Evolutionary conservation across 768 basidiomycete genomes (phyloP).

Genomic region (Amanita jacksonii): DNA sequence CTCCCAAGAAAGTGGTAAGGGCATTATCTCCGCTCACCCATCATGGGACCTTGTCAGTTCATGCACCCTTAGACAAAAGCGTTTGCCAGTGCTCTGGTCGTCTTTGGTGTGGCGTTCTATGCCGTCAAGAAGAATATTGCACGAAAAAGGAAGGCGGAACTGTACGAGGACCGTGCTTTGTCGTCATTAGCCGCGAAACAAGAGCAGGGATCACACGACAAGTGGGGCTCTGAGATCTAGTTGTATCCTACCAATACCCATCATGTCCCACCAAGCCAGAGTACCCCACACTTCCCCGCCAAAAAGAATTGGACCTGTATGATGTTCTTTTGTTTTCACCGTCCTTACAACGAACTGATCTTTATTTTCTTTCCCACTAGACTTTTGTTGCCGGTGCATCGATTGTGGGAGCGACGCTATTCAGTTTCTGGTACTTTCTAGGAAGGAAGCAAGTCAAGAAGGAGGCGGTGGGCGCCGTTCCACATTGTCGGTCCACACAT

Average conservation of each 20-base stretch:
- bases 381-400: conserved; percentile 21
- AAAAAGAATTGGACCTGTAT: conserved; percentile 11
- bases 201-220: not conserved
- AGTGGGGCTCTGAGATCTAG: not conserved
- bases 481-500: conserved; percentile 18
- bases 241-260: not conserved
- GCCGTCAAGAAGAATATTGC: conserved; percentile 23
- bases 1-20: conserved; percentile 6
- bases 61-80: conserved; percentile 20
- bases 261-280: not conserved
- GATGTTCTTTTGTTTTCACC: not conserved
- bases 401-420: conserved; percentile 16
- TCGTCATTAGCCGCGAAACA: not conserved
- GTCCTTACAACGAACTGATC: not conserved
- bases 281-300: conserved; percentile 4
- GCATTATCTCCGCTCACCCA: not conserved
- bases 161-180: conserved; percentile 21
- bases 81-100: conserved; percentile 21
- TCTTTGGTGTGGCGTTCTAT: conserved; percentile 24
- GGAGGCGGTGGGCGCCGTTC: conserved; percentile 18
- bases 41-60: not conserved
- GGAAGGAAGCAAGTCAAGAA: conserved; percentile 18
- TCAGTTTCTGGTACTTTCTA: conserved; percentile 23
- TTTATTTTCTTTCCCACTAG: too few relatives aligned
- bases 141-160: conserved; percentile 22